Conservation (phyloP, 495 filamentous ascomycete species). For the Xanthoparmelia taractica region DNA sequence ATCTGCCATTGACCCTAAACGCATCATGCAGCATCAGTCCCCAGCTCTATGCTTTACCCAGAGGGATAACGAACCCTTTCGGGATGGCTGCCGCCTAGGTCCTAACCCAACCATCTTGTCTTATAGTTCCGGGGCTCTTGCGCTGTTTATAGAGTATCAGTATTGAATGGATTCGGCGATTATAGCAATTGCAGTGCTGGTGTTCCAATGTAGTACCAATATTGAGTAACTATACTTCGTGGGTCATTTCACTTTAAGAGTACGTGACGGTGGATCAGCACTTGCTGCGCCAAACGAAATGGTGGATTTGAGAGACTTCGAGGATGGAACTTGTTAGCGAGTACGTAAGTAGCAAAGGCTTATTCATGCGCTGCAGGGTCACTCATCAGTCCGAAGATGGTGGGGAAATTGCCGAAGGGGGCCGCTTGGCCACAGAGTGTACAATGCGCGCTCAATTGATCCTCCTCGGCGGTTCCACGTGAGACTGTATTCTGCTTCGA, state of each 20-base stretch:
- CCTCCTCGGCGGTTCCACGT: background rate
- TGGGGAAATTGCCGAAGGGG: background rate
- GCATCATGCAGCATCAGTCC: constrained; percentile 1
- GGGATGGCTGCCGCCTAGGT: constrained; percentile 63
- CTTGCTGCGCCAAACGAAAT: background rate
- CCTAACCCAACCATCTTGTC: constrained; percentile 67
- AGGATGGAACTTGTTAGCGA: too few relatives aligned
- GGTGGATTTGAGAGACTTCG: background rate
- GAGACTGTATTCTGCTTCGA: background rate
- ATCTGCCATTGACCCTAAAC: constrained; percentile 64
- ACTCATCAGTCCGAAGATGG: constrained; percentile 4
- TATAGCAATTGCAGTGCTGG: background rate
- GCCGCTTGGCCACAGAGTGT: background rate
- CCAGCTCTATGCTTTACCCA: constrained; percentile 17
- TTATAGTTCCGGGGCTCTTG: background rate
- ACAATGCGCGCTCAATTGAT: background rate
- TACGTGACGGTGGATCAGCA: constrained; percentile 8
- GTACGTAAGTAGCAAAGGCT: constrained; percentile 9
- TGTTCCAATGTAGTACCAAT: background rate
- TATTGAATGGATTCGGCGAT: background rate
- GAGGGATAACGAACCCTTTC: constrained; percentile 54
- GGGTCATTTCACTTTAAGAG: background rate
- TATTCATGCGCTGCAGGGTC: constrained; percentile 8
- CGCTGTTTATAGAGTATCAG: background rate
- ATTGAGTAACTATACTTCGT: background rate